Evolutionary conservation across 163 green algal genomes (phyloP).

Genomic region (Chlorella variabilis): DNA sequence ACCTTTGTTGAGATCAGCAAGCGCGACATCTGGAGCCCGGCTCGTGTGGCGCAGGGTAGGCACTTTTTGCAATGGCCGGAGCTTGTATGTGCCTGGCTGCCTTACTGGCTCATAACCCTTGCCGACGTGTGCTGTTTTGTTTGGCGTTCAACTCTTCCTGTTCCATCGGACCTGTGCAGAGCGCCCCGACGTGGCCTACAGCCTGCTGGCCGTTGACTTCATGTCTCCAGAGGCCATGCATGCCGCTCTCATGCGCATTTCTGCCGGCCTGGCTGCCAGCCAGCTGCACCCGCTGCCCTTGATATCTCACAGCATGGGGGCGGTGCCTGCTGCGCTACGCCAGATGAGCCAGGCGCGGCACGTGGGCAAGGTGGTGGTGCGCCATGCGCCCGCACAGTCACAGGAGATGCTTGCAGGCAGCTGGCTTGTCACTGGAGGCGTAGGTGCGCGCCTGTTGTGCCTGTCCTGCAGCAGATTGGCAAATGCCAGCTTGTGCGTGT

Average conservation of each 20-base stretch:
- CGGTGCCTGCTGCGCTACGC: slow-evolving; percentile 73
- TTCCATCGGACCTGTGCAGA: slow-evolving; percentile 50
- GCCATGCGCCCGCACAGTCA: neutral
- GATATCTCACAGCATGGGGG: slow-evolving; percentile 58
- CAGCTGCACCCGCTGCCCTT: slow-evolving; percentile 65
- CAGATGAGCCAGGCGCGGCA: slow-evolving; percentile 87
- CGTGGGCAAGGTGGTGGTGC: slow-evolving; percentile 91
- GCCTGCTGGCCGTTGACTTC: slow-evolving; percentile 90
- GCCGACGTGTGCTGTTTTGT: neutral
- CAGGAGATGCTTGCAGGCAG: neutral
- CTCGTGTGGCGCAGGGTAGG: slow-evolving; percentile 53
- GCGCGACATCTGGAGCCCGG: slow-evolving; percentile 87
- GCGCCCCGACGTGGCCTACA: slow-evolving; percentile 80
- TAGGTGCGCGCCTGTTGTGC: too few relatives aligned
- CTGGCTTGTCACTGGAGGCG: slow-evolving; percentile 79
- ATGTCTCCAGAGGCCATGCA: slow-evolving; percentile 72
- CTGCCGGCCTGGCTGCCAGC: slow-evolving; percentile 56
- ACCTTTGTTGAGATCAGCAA: slow-evolving; percentile 92
- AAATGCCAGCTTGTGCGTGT: too few relatives aligned
- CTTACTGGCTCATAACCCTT: neutral
- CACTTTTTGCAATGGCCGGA: neutral
- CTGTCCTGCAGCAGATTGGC: too few relatives aligned
- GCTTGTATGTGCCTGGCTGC: too few relatives aligned
- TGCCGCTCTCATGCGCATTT: slow-evolving; percentile 59
- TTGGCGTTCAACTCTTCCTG: neutral